phyloP scores from a whole-genome alignment of 805 yeast species.

The Lachancea fermentati region DNA sequence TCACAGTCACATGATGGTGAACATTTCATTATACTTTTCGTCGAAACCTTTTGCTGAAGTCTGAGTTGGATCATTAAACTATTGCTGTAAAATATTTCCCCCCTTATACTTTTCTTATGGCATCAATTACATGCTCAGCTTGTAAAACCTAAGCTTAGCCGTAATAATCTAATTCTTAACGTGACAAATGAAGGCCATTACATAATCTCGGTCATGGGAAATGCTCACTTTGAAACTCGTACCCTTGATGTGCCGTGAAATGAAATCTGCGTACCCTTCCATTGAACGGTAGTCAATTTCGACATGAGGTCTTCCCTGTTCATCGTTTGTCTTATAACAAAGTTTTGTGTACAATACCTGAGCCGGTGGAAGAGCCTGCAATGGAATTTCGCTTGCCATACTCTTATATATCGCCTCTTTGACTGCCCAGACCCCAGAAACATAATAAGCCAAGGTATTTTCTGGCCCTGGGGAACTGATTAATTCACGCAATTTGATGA shows the following conservation, averaged over 20 bases:
- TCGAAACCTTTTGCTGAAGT: too few species aligned
- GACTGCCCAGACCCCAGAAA: slow-evolving; percentile 31
- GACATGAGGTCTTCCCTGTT: slow-evolving; percentile 17
- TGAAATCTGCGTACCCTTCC: slow-evolving; percentile 1
- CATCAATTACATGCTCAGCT: too few species aligned
- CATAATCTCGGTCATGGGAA: slow-evolving; percentile 29
- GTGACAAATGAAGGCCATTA: slow-evolving; percentile 17
- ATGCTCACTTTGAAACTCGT: slow-evolving; percentile 19
- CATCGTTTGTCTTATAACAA: slow-evolving; percentile 17
- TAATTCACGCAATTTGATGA: slow-evolving; percentile 9
- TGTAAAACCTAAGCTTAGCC: too few species aligned
- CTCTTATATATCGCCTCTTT: slow-evolving; percentile 28
- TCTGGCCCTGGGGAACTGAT: background rate
- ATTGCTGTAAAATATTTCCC: too few species aligned
- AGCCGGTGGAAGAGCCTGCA: slow-evolving; percentile 23
- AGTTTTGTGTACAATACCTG: slow-evolving; percentile 24
- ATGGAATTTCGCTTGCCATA: slow-evolving; percentile 13
- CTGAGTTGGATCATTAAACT: too few species aligned
- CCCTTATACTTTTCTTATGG: too few species aligned
- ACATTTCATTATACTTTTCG: too few species aligned
- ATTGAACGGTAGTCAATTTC: slow-evolving; percentile 11
- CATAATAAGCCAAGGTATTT: slow-evolving; percentile 9
- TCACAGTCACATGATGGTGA: background rate
- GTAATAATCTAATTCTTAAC: too few species aligned
- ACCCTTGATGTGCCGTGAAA: slow-evolving; percentile 10